Evolutionary conservation across 345 rosid genomes (phyloP), one percentile per base, ranked within the genome.

Genomic region (Streptanthus diversifolius): DNA sequence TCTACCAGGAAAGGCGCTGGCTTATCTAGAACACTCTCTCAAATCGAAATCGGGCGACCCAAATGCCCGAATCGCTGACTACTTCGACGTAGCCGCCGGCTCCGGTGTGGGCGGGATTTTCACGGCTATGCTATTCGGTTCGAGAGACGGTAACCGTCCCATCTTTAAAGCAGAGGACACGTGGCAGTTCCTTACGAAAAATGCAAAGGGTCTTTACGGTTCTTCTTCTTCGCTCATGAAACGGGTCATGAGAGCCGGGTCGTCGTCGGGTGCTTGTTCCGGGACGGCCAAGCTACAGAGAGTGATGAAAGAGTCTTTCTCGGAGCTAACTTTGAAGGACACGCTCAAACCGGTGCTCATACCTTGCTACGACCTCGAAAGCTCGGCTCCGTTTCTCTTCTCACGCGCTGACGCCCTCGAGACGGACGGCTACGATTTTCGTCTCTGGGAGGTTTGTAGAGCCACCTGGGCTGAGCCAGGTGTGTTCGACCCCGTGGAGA

Each of bases 351-450:
- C 70, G 10, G 57, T 65, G 21, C 58, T 65, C 21, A 82, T 93
- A 8, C 97, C 98, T 49, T 93, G 98, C 63, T 93, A 88, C 74
- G 98, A 93, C 79, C 89, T 93, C 7, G 79, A 83, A 25, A 93
- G 92, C 66, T 80, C 90, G 53, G 97, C 95, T 10, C 97, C 98
- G 75, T 91, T 93, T 81, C 44, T 93, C 45, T 93, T 93, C 82
- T 93, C 98, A 5, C 82, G 98, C 32, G 98, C 98, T n/a, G 98
- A 93, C 73, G 98, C 97, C 1, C 76, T 93, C 3, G 97, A 93
- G 79, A 91, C 95, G 1, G 96, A 91, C 76, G 82, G 95, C 33
- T 93, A 74, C 39, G 91, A 93, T 70, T 93, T 93, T 76, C 83
- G 84, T 21, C 87, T 93, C 1, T 85, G 87, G 89, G 97, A 93